Evolutionary conservation across 1,284 basidiomycete genomes (phyloP).

Genomic region (Amylostereum chailletii): DNA sequence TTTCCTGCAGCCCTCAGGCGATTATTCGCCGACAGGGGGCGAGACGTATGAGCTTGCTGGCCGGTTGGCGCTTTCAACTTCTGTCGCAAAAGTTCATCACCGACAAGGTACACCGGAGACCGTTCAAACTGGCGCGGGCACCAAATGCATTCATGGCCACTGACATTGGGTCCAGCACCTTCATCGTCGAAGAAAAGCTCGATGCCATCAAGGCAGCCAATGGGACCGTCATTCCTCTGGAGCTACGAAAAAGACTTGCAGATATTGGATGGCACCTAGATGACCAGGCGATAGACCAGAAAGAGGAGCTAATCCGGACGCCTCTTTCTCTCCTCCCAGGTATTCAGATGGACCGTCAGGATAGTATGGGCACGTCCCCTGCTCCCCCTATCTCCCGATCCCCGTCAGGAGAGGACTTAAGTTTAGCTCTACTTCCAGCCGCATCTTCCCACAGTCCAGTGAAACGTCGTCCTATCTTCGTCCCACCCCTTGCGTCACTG

Average conservation of each 20-base stretch:
- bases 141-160: constrained; percentile 62
- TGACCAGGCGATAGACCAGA: constrained; percentile 42
- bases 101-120: constrained; percentile 49
- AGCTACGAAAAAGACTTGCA: constrained; percentile 51
- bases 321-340: constrained; percentile 56
- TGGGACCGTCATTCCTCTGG: constrained; percentile 41
- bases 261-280: constrained; percentile 69
- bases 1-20: constrained; percentile 32
- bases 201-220: constrained; percentile 38
- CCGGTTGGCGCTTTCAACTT: constrained; percentile 61
- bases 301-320: constrained; percentile 47
- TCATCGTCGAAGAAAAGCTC: constrained; percentile 42
- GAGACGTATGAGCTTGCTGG: constrained; percentile 41
- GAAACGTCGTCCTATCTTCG: constrained; percentile 57
- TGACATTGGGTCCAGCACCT: constrained; percentile 55
- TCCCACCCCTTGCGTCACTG: constrained; percentile 44
- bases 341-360: constrained; percentile 42
- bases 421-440: neutral
- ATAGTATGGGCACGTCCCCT: constrained; percentile 14
- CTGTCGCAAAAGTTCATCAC: constrained; percentile 48
- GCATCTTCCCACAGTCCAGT: constrained; percentile 32
- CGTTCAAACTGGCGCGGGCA: constrained; percentile 58
- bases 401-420: too few species aligned
- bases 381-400: neutral
- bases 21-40: constrained; percentile 39